phyloP scores from a whole-genome alignment of 2,329 filamentous ascomycete genomes.

The Colletotrichum aenigma region DNA sequence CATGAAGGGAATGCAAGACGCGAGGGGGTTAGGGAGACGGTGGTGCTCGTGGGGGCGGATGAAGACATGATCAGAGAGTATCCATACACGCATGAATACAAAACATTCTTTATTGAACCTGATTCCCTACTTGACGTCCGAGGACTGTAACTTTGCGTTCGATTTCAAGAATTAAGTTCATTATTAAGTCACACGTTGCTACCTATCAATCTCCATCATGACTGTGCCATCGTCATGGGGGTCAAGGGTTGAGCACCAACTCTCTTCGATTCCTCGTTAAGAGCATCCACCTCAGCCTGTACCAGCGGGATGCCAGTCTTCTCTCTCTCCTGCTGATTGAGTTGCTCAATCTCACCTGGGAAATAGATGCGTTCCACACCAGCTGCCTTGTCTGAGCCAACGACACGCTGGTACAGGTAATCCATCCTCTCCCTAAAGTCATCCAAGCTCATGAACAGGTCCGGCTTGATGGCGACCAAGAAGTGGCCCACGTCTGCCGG shows the following conservation, averaged over 20 bases:
- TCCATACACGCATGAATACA: not conserved
- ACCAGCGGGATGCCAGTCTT: conserved; percentile 64
- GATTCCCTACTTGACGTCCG: not conserved
- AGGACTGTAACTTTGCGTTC: not conserved
- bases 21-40: fast-evolving
- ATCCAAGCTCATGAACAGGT: conserved; percentile 73
- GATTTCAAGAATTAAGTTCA: not conserved
- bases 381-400: conserved; percentile 56
- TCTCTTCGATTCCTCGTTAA: conserved; percentile 57
- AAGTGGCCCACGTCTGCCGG: conserved; percentile 78
- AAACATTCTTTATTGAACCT: fast-evolving
- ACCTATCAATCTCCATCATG: not conserved
- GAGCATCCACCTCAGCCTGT: conserved; percentile 57
- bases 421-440: conserved; percentile 70
- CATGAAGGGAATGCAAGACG: fast-evolving
- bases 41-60: fast-evolving
- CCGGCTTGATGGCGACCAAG: conserved; percentile 73
- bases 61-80: not conserved
- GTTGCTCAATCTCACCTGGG: conserved; percentile 66
- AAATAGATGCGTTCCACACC: conserved; percentile 66
- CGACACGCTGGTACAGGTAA: conserved; percentile 57
- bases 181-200: fast-evolving
- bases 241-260: conserved; percentile 38
- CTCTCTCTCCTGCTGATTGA: conserved; percentile 54
- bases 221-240: not conserved